Evolutionary conservation across 495 filamentous ascomycete species (phyloP).

Genomic region (Talaromyces ruber): DNA sequence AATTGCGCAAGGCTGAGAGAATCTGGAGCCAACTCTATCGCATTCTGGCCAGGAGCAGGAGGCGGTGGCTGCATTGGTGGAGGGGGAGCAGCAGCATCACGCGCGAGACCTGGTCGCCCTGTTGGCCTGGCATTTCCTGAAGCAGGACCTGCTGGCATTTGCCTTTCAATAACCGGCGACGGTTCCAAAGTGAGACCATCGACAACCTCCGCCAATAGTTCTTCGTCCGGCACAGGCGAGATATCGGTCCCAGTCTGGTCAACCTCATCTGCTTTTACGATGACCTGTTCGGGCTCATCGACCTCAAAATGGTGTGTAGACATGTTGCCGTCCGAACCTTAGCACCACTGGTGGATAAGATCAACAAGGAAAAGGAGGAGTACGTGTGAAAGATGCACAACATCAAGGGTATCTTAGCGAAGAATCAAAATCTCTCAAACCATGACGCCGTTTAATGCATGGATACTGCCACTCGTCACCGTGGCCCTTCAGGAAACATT

Average conservation of each 20-base stretch:
- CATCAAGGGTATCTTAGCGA: constrained; percentile 9
- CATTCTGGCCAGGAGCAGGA: constrained; percentile 43
- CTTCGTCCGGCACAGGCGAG: constrained; percentile 37
- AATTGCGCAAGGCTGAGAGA: constrained; percentile 80
- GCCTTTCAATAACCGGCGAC: constrained; percentile 12
- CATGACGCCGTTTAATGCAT: constrained; percentile 4
- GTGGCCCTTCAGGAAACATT: neutral
- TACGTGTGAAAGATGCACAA: neutral
- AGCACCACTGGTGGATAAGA: neutral
- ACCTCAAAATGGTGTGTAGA: neutral
- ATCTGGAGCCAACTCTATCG: constrained; percentile 46
- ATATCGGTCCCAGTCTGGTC: constrained; percentile 48
- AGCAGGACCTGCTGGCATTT: constrained; percentile 11
- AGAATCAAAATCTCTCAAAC: neutral
- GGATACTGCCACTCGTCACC: neutral
- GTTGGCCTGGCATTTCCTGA: constrained; percentile 12
- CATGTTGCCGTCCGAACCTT: neutral
- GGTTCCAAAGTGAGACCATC: constrained; percentile 40
- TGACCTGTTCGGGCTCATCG: constrained; percentile 24
- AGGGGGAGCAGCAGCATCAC: constrained; percentile 49
- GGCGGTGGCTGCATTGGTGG: constrained; percentile 50
- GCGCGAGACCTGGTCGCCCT: constrained; percentile 43
- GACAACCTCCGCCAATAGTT: constrained; percentile 39
- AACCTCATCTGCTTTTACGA: constrained; percentile 47
- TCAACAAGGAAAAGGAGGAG: neutral